Conservation (phyloP, 2,329 filamentous ascomycete species). For the Fusarium lyarnte region DNA sequence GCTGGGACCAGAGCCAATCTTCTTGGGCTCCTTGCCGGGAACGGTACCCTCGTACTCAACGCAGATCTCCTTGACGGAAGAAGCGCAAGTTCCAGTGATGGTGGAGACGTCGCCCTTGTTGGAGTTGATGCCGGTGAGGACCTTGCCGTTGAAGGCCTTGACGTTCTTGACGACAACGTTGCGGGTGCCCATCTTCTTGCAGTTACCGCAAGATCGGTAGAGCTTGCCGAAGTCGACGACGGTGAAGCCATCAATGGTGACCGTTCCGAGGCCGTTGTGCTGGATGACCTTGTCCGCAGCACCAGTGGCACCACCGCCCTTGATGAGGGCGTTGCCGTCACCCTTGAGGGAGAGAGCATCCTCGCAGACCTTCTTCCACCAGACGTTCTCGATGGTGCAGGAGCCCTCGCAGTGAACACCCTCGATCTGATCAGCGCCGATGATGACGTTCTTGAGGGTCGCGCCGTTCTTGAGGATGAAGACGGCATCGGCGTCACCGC, state of each 20-base stretch:
- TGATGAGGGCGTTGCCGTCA: slow-evolving; percentile 32
- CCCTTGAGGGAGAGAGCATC: slow-evolving; percentile 37
- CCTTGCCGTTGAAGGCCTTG: slow-evolving; percentile 38
- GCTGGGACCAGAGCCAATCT: slow-evolving; percentile 36
- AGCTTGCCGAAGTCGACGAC: slow-evolving; percentile 41
- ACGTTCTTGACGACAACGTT: slow-evolving; percentile 40
- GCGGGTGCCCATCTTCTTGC: slow-evolving; percentile 41
- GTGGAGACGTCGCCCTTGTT: slow-evolving; percentile 38
- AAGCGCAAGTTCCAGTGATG: slow-evolving; percentile 34
- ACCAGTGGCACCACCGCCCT: slow-evolving; percentile 37
- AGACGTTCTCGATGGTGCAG: slow-evolving; percentile 40
- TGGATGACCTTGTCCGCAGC: slow-evolving; percentile 40
- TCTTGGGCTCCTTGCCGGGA: slow-evolving; percentile 42
- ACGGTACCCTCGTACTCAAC: slow-evolving; percentile 36
- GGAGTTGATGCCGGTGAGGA: slow-evolving; percentile 41
- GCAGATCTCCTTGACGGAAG: slow-evolving; percentile 38
- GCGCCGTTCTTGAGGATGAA: slow-evolving; percentile 39
- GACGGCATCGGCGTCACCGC: slow-evolving; percentile 28
- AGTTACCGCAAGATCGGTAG: slow-evolving; percentile 41
- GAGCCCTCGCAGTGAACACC: slow-evolving; percentile 38
- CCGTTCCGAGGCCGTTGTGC: slow-evolving; percentile 39
- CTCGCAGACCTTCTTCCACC: slow-evolving; percentile 41
- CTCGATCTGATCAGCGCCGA: slow-evolving; percentile 35
- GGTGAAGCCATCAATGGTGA: slow-evolving; percentile 40
- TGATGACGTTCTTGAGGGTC: slow-evolving; percentile 39